Base-by-base conservation (phyloP, 2,329 filamentous ascomycete species). In the Exophiala bonariae region DNA sequence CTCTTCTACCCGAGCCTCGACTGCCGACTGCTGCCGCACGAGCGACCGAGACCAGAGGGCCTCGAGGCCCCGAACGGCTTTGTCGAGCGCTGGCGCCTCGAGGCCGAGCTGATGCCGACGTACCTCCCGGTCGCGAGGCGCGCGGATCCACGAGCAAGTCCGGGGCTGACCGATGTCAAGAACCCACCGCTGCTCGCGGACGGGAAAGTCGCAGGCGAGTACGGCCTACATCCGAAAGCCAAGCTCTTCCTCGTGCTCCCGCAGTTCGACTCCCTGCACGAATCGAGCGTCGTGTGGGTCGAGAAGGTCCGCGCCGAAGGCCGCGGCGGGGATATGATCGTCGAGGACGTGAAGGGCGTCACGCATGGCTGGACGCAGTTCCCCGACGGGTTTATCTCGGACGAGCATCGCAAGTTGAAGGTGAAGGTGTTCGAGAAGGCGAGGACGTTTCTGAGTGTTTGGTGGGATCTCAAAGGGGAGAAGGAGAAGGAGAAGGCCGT, bases 331-430 rank as follows among this genome's bases (percentile, higher is more conserved):
- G 47, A 59, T 35, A 41, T 60, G 28, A 45, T 41, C 4, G 47
- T 60, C 30, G 44, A 54, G 16, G 49, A 57, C 16, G 54, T 56
- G 31, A 43, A 52, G 28, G 55, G 53, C 14, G 56, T 56, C 16
- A 42, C 48, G 13, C 58, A 60, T 31, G 58, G 58, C 9, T 60
- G 57, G 55, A 60, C 58, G 3, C 58, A 60, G 33, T 59, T 60
- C 14, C 58, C 58, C 1, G 58, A 59, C 28, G 42, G 50, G 11
- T 60, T 52, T 50, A 30, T 60, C 34, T 49, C 45, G 34, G 56
- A 52, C 1, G 47, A 52, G 14, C 23, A 51, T 13, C 28, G 38
- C 13, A 39, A 36, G 23, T 32, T 47, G 16, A 56, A 57, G 31
- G 23, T 40, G n/a, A 40, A 51, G 22, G 43, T 45, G 6, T 57